phyloP scores from a whole-genome alignment of 345 rosid genomes.

The Populus deltoides region DNA sequence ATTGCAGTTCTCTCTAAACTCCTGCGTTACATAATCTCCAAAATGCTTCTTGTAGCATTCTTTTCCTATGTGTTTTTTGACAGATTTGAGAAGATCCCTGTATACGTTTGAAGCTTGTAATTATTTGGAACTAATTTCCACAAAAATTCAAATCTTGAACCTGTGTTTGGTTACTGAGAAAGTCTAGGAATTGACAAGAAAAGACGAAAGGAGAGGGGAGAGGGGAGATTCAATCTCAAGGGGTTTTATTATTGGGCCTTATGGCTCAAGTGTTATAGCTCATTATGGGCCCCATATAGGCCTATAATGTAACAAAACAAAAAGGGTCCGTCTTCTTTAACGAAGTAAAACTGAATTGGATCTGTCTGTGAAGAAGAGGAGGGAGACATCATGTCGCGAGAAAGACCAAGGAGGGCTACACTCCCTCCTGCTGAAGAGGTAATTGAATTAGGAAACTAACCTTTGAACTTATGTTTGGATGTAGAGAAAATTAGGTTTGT shows the following conservation, averaged over 20 bases:
- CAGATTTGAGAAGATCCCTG: conserved; percentile 65
- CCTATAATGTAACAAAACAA: neutral
- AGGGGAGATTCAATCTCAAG: neutral
- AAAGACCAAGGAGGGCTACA: conserved; percentile 41
- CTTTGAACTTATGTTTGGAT: conserved; percentile 3
- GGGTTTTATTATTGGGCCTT: neutral
- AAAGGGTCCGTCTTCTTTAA: neutral
- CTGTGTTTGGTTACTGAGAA: neutral
- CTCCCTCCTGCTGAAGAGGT: conserved; percentile 92
- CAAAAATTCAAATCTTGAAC: neutral
- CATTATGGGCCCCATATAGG: neutral
- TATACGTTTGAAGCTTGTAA: conserved; percentile 51
- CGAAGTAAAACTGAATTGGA: neutral
- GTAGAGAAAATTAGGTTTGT: conserved; percentile 1
- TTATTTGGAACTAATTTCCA: conserved; percentile 47
- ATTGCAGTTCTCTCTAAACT: conserved; percentile 49
- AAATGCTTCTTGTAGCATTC: conserved; percentile 75
- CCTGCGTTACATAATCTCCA: conserved; percentile 46
- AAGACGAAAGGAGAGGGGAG: neutral
- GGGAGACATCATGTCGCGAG: conserved; percentile 40
- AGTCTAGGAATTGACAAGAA: neutral
- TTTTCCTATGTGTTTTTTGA: conserved; percentile 66
- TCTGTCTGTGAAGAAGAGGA: conserved; percentile 9
- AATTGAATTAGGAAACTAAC: neutral
- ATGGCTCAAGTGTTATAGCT: neutral